Evolutionary conservation across 345 rosid species (phyloP), one percentile per base, ranked within the genome.

Genomic region (Turritis glabra): DNA sequence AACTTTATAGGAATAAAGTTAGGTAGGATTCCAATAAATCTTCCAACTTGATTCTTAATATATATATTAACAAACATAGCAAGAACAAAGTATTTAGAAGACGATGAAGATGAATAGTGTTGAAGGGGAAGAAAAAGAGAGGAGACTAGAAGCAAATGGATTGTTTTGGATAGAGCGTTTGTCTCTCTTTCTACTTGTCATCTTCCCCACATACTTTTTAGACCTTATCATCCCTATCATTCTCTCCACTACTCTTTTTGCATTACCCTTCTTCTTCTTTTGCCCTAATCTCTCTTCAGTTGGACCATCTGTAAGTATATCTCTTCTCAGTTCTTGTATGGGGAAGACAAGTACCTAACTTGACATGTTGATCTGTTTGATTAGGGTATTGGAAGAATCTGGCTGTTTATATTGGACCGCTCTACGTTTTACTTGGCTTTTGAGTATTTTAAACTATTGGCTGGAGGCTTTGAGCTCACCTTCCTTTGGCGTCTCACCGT

Each of bases 361-460:
- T 14, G 21, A 29, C 23, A 43, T 19, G 14, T 38, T 68, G 27
- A 38, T 44, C 23, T 56, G 26, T 72, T 29, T 29, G 26, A 64
- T 64, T 54, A 73, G 71, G 72, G 78, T 35, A 66, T 66, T 47
- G 78, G 72, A 66, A 52, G 52, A 25, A 32, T 66, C 25, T 74
- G 59, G 72, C 15, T 66, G 59, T 66, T 57, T 57, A 57, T 74
- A 35, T 26, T 66, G 53, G 73, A 66, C 33, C 67, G 67, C 26
- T 44, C 19, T 21, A 47, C 60, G 23, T 66, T 74, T 58, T 74
- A 56, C 73, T 67, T 74, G 48, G 19, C 43, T 52, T 21, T 55
- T 25, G 30, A 73, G 58, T 55, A 55, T 65, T 17, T 9, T 46
- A 44, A 23, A 33, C 32, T 56, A 21, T 55, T 64, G 65, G 58